Base-by-base conservation (phyloP, 768 basidiomycete genomes). In the Mycena indigotica region DNA sequence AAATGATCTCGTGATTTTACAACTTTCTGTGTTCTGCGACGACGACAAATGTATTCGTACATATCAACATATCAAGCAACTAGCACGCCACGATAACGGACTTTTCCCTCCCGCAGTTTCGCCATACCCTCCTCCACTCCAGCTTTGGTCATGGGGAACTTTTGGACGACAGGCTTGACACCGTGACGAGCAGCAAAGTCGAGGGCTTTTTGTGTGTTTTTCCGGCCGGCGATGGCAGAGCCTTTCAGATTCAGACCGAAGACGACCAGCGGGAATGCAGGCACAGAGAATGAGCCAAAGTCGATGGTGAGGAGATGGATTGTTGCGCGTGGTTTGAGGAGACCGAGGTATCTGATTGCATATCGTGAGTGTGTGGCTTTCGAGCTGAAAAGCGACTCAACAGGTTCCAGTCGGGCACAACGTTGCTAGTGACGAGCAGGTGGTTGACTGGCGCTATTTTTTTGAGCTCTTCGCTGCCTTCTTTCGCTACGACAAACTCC, bases 121-220 rank as follows among this genome's bases (percentile, higher is more conserved):
- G 50, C 50, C 57, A 62, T 53, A 16, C 61, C 61, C 38, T 50
- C 48, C 30, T 57, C 56, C 16, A 57, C 50, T 5, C 74, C 75
- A 0, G 65, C 65, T 23, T 64, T 64, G 10, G 56, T 66, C 65
- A 75, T 62, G 3, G 67, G 60, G 32, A 75, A 75, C 52, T 62
- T 52, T 29, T 75, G 67, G n/a, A 69, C 56, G 3, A 73, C 54
- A 2, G 75, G 70, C 15, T 51, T 60, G 46, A 74, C 64, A 0
- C 50, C 48, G 38, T 75, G 71, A 32, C 61, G 5, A 12, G 71
- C 74, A 0, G 69, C 71, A n/a, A 75, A 75, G 23, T 61, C 61
- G 44, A 76, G 50, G 69, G 72, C 73, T 60, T 71, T 57, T 21
- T 25, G 25, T 4, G 44, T 41, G 4, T 24, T 45, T 4, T 56